Base-by-base conservation (phyloP, 805 yeast genomes). In the Saturnispora besseyi region DNA sequence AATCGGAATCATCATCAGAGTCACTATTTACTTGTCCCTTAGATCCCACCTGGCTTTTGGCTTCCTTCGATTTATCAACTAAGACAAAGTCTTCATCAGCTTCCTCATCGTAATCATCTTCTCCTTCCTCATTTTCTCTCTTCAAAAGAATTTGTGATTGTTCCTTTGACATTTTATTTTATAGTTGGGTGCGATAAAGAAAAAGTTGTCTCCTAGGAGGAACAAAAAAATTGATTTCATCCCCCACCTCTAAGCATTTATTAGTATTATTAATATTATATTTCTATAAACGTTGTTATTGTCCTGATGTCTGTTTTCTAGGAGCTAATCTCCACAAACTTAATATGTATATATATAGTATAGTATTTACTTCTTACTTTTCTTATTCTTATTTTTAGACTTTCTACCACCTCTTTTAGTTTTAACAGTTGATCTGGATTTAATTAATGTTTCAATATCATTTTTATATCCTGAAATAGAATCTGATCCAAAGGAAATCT, bases 51-150 rank as follows among this genome's bases (percentile, higher is more conserved):
- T 22, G 24, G 6, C 12, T 11, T 12, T 38, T 22, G 10, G 6
- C 8, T 24, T 12, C 22, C 15, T 13, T 22, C 11, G 13, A 18
- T 18, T 26, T 11, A 22, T 46, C 50, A 5, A 33, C 50, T 24
- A 47, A 22, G 15, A 47, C 50, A 47, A 47, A 47, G 18, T 47
- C 50, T 18, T 47, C 41, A 26, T 47, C 50, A 8, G 36, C 50
- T 5, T 47, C 50, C 13, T 47, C 50, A 26, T 47, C 45, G 15
- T 47, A 47, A 11, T 33, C 50, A 12, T 47, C 50, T 10, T 41
- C 50, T 7, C n/a, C 45, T 6, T 33, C 50, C 21, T 41, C 50
- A 5, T 41, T 45, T 4, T 41, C 41, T 10, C 29, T 29, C 10
- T 37, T 22, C 3, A 37, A 12, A 45, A 12, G 34, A 21, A 21